Evolutionary conservation across 2,329 filamentous ascomycete species (phyloP).

Genomic region (Claviceps capensis): DNA sequence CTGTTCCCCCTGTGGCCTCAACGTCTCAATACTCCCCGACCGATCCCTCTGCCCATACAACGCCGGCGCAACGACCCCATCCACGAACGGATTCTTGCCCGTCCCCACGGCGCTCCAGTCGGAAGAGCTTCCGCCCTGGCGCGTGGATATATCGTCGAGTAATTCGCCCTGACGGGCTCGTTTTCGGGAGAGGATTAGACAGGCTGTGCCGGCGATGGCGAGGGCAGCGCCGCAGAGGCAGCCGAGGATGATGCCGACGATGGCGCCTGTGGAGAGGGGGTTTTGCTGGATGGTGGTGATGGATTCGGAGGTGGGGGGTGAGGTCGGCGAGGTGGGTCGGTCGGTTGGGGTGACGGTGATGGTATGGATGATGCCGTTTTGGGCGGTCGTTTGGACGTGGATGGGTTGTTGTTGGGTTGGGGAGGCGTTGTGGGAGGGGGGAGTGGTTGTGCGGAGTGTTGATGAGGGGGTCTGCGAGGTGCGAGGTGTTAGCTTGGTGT

Average conservation of each 20-base stretch:
- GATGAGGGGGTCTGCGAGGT: not conserved
- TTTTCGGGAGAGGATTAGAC: not conserved
- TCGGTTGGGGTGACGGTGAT: not conserved
- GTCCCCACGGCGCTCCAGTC: not conserved
- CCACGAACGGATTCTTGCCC: conserved; percentile 1
- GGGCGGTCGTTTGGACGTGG: not conserved
- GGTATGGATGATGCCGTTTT: not conserved
- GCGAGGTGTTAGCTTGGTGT: too few relatives aligned
- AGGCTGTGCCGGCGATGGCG: not conserved
- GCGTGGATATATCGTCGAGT: not conserved
- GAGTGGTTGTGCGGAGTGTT: not conserved
- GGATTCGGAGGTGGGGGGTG: not conserved
- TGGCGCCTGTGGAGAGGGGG: not conserved
- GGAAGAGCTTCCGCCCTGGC: not conserved
- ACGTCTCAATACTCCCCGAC: conserved; percentile 2
- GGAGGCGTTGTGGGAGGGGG: not conserved
- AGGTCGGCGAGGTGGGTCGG: not conserved
- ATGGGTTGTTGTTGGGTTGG: too few relatives aligned
- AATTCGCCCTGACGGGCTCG: not conserved
- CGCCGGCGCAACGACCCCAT: not conserved
- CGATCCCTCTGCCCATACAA: conserved; percentile 2
- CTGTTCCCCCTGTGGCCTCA: not conserved
- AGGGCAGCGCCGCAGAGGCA: not conserved
- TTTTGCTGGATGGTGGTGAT: not conserved
- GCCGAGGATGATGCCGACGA: conserved; percentile 2